Evolutionary conservation across 2,329 filamentous ascomycete species (phyloP).

Genomic region (Macroventuria anomochaeta): DNA sequence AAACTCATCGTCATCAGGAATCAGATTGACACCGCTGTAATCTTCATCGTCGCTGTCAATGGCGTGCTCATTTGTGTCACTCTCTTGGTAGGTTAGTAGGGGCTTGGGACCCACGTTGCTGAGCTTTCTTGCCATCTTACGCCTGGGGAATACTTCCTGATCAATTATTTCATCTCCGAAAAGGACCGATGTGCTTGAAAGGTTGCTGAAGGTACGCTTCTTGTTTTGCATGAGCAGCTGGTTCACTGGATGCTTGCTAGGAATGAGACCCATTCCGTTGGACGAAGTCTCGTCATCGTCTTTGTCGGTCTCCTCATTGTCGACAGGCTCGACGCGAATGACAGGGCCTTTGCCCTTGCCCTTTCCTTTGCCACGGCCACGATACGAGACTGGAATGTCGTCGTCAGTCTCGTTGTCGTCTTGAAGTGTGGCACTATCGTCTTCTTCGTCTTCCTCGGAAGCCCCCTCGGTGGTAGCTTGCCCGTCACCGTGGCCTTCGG

Average conservation of each 20-base stretch:
- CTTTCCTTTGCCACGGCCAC: constrained; percentile 40
- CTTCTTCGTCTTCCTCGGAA: constrained; percentile 45
- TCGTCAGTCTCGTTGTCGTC: constrained; percentile 48
- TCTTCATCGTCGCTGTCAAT: constrained; percentile 56
- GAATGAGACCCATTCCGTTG: constrained; percentile 39
- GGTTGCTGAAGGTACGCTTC: constrained; percentile 50
- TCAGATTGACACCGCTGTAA: constrained; percentile 77
- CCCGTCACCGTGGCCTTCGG: constrained; percentile 33
- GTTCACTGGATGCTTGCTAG: constrained; percentile 39
- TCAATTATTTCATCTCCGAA: constrained; percentile 46
- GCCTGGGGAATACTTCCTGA: constrained; percentile 44
- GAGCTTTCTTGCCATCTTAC: constrained; percentile 47
- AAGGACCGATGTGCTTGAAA: constrained; percentile 48
- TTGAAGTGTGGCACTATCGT: constrained; percentile 41
- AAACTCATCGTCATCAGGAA: constrained; percentile 75
- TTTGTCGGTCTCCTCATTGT: constrained; percentile 38
- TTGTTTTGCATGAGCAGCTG: constrained; percentile 42
- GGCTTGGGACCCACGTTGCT: constrained; percentile 44
- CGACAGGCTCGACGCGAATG: constrained; percentile 45
- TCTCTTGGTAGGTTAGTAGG: constrained; percentile 46
- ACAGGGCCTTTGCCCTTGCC: constrained; percentile 46
- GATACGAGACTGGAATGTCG: constrained; percentile 44
- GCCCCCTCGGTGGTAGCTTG: constrained; percentile 39
- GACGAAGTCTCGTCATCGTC: constrained; percentile 39
- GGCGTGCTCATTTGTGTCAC: constrained; percentile 42